phyloP scores from a whole-genome alignment of 805 yeast genomes.

The Starmerella cellae region DNA sequence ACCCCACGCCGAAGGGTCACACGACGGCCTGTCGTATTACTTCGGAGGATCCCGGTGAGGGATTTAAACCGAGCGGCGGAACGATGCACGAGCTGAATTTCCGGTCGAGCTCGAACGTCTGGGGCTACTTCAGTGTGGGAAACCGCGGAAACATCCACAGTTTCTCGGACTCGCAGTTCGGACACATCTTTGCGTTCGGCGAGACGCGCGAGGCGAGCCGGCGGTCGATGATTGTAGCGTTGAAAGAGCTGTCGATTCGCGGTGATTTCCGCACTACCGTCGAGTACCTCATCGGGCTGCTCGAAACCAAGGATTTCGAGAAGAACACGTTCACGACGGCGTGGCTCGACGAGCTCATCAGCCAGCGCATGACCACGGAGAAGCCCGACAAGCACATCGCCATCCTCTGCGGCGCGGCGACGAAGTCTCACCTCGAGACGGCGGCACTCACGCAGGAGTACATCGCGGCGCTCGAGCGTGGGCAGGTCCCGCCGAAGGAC shows the following conservation, averaged over 20 bases:
- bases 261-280: slow-evolving; percentile 99
- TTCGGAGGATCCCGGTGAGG: slow-evolving; percentile 98
- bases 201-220: slow-evolving; percentile 96
- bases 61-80: slow-evolving; percentile 98
- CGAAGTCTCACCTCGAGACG: slow-evolving; percentile 79
- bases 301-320: slow-evolving; percentile 94
- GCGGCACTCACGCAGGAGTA: slow-evolving; percentile 59
- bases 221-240: slow-evolving; percentile 97
- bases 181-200: slow-evolving; percentile 98
- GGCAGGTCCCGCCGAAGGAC: slow-evolving; percentile 82
- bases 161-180: slow-evolving; percentile 95
- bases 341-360: slow-evolving; percentile 93
- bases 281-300: slow-evolving; percentile 84
- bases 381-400: slow-evolving; percentile 88
- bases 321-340: slow-evolving; percentile 96
- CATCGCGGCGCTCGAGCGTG: slow-evolving; percentile 70
- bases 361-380: slow-evolving; percentile 89
- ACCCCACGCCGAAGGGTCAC: slow-evolving; percentile 94
- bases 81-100: slow-evolving; percentile 89
- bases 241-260: slow-evolving; percentile 89
- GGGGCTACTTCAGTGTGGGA: slow-evolving; percentile 99
- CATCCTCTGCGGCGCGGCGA: slow-evolving; percentile 92
- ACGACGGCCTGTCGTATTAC: slow-evolving; percentile 99
- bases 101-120: slow-evolving; percentile 92
- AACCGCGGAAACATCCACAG: slow-evolving; percentile 96